Evolutionary conservation across 2,329 filamentous ascomycete species (phyloP).

Genomic region (Pseudofabraea citricarpa): DNA sequence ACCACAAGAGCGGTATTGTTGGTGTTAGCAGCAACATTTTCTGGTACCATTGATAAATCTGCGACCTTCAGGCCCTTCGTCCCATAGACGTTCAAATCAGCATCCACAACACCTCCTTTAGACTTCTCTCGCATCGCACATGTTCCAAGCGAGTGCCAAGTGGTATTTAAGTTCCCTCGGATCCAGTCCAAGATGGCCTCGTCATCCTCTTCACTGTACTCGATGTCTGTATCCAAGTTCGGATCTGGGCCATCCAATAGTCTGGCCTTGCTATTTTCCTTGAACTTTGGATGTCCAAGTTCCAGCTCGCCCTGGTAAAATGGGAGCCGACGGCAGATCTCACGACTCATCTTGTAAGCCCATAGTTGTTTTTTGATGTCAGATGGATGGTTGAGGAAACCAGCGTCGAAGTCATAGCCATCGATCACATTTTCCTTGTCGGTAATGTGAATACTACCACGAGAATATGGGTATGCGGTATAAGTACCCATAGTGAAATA

Average conservation of each 20-base stretch:
- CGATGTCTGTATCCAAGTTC: constrained; percentile 33
- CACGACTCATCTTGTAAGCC: constrained; percentile 62
- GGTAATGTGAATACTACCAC: constrained; percentile 56
- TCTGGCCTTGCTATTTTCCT: constrained; percentile 34
- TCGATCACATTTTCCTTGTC: constrained; percentile 34
- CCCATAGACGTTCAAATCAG: constrained; percentile 34
- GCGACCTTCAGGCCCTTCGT: constrained; percentile 34
- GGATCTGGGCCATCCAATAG: constrained; percentile 16
- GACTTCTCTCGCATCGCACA: constrained; percentile 33
- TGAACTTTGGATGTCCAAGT: constrained; percentile 39
- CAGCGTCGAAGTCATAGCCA: constrained; percentile 50
- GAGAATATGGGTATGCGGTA: constrained; percentile 55
- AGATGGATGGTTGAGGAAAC: constrained; percentile 50
- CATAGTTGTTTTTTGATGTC: constrained; percentile 56
- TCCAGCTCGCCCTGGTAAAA: constrained; percentile 43
- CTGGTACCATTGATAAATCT: constrained; percentile 32
- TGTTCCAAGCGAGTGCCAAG: constrained; percentile 36
- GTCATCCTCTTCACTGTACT: constrained; percentile 27
- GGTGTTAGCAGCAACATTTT: constrained; percentile 39
- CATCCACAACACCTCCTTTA: constrained; percentile 34
- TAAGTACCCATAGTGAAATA: constrained; percentile 50
- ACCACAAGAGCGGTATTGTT: constrained; percentile 39
- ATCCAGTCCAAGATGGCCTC: constrained; percentile 37
- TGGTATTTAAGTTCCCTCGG: constrained; percentile 33
- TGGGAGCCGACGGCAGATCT: constrained; percentile 51